Conservation (phyloP, 2,329 filamentous ascomycete genomes). For the Trichoderma polysporum region DNA sequence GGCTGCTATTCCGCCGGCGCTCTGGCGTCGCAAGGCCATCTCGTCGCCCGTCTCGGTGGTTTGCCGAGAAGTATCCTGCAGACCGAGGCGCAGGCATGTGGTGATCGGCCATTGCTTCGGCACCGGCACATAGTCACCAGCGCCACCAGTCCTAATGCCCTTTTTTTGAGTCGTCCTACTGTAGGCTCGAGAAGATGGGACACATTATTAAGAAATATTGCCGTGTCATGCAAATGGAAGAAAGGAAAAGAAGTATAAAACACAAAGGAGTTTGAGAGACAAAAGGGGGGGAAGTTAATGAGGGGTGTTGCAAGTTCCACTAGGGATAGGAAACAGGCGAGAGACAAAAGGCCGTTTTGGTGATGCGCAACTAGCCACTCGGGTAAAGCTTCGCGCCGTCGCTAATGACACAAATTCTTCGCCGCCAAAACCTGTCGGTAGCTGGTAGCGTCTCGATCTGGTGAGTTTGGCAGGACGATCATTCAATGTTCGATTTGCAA, state of each 20-base stretch:
- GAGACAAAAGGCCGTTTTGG: background rate
- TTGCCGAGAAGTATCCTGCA: slow-evolving; percentile 13
- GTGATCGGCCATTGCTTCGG: slow-evolving; percentile 26
- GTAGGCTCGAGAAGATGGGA: background rate
- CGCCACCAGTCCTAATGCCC: background rate
- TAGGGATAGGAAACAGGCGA: slow-evolving; percentile 11
- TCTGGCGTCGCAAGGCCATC: slow-evolving; percentile 23
- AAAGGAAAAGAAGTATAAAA: background rate
- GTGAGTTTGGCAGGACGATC: background rate
- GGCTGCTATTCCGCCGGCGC: slow-evolving; percentile 29
- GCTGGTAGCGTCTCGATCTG: background rate
- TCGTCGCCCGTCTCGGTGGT: slow-evolving; percentile 17
- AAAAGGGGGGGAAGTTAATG: slow-evolving; percentile 3
- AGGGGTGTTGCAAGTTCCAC: slow-evolving; percentile 18
- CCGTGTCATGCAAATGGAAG: background rate
- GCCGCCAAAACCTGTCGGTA: background rate
- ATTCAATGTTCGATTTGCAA: background rate
- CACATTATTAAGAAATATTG: background rate
- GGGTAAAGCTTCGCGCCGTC: background rate
- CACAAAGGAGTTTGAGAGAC: background rate
- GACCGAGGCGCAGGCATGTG: slow-evolving; percentile 22
- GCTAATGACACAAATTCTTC: background rate
- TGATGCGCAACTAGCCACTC: background rate
- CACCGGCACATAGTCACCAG: slow-evolving; percentile 24
- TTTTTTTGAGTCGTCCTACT: background rate